Percentiles rank a stretch among this genome's conserved stretches.
phyloP scores from a whole-genome alignment of 768 basidiomycete genomes.

The Suillus bovinus region DNA sequence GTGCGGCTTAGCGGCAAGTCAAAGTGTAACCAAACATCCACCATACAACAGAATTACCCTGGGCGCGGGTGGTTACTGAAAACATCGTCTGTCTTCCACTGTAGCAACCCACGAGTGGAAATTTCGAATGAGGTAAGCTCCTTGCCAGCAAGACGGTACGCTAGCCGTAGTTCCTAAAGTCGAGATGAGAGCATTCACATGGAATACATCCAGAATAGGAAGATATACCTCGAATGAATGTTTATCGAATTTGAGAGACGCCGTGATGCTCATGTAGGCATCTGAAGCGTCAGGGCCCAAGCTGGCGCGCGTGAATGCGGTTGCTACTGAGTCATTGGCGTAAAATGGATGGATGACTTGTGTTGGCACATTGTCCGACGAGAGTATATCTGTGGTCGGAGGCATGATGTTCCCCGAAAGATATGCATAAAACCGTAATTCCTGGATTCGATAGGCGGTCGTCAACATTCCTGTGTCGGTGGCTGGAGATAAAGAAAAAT shows the following conservation, averaged over 20 bases:
- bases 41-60: not conserved
- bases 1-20: too few relatives aligned
- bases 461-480: constrained; percentile 16
- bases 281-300: constrained; percentile 26
- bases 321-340: constrained; percentile 23
- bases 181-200: constrained; percentile 3
- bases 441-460: constrained; percentile 33
- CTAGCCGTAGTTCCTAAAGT: constrained; percentile 52
- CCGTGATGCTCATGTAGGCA: constrained; percentile 36
- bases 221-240: constrained; percentile 52
- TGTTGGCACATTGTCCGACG: not conserved
- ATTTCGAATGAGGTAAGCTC: constrained; percentile 46
- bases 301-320: constrained; percentile 21
- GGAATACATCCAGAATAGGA: not conserved
- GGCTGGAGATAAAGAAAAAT: constrained; percentile 6
- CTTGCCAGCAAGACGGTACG: constrained; percentile 40
- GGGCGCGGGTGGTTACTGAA: not conserved
- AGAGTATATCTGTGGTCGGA: constrained; percentile 7
- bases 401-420: constrained; percentile 34
- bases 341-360: constrained; percentile 21
- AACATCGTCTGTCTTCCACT: not conserved
- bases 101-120: constrained; percentile 22
- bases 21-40: too few relatives aligned
- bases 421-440: constrained; percentile 46
- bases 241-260: constrained; percentile 38